A percentile compares a stretch with the other conserved stretches of the same genome.
These are phyloP conservation scores for Marsdenia floribunda DNA, from an alignment of 257 asterid species.

Conservation along the genomic window DNA sequence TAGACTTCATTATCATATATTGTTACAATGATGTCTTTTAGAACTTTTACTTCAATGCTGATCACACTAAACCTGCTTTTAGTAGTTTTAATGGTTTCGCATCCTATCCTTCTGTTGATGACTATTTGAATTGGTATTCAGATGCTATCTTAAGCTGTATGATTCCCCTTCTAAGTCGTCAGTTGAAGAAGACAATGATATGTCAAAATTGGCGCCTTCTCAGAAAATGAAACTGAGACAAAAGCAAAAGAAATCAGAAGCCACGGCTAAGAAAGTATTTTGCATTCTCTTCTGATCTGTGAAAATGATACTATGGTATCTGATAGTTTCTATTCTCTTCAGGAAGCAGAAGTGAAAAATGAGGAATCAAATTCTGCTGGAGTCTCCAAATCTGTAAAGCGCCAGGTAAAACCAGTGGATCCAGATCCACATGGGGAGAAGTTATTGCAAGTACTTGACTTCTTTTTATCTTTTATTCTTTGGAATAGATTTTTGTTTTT, in stretches of 20 bases:
- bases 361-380: slow-evolving; percentile 65
- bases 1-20: background rate
- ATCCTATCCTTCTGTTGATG: slow-evolving; percentile 9
- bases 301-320: background rate
- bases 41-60: background rate
- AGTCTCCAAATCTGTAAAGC: slow-evolving; percentile 74
- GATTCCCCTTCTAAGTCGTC: slow-evolving; percentile 85
- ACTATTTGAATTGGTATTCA: slow-evolving; percentile 29
- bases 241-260: slow-evolving; percentile 94
- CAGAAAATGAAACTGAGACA: slow-evolving; percentile 95
- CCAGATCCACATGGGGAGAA: slow-evolving; percentile 91
- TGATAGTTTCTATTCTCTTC: slow-evolving; percentile 25
- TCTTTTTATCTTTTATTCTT: slow-evolving; percentile 3
- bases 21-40: background rate
- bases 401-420: slow-evolving; percentile 78
- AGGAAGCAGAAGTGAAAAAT: slow-evolving; percentile 86
- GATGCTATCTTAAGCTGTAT: slow-evolving; percentile 88
- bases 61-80: background rate
- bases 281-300: slow-evolving; percentile 6
- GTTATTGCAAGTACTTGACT: slow-evolving; percentile 54
- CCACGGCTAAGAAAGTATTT: slow-evolving; percentile 86
- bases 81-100: slow-evolving; percentile 5
- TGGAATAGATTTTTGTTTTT: background rate
- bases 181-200: slow-evolving; percentile 81
- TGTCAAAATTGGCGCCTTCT: slow-evolving; percentile 74